Base-by-base conservation (phyloP, 768 basidiomycete genomes). In the Russula emetica region DNA sequence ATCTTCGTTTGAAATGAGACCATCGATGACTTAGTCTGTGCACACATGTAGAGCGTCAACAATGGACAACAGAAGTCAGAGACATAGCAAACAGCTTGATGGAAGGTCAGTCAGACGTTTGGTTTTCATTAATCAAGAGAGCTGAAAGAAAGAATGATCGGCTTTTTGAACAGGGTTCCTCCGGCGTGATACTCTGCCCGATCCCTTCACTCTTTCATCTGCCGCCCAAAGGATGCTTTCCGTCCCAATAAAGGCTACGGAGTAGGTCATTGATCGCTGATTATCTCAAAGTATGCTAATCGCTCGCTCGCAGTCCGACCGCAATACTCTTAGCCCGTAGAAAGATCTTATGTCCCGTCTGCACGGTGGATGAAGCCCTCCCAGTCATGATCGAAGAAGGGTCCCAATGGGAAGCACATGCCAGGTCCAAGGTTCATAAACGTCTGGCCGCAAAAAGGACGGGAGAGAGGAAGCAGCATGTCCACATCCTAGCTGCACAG, bases 321-420 rank as follows among this genome's bases (percentile, higher is more conserved):
- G 78, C 79, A 3, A 75, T 83, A 20, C 74, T 92, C 5, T 71
- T 75, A 51, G 83, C 83, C 1, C 81, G 84, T 55, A 82, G 77
- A 60, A 86, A 85, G 67, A 71, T 80, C 7, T 74, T 83, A 5
- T 94, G 91, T 71, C 69, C 78, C 2, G 72, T 79, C 11, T 94
- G 91, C 69, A 91, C 90, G 10, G 60, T 71, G 4, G 76, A 89
- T 60, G 69, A 77, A 2, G 73, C 78, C 24, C 77, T 79, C 28
- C 91, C 91, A 0, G 73, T 83, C 16, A 81, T 89, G 78, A 82
- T 93, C 74, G 81, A 90, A 55, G 76, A 77, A 52, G 79, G 78
- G 10, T 61, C 63, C 11, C 73, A 80, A 54, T 87, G 88, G 85
- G 76, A 79, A 2, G 74, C 72, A 1, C 91, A 93, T 71, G 72